Evolutionary conservation across 805 yeast genomes (phyloP).

Genomic region (Hanseniaspora vineae): DNA sequence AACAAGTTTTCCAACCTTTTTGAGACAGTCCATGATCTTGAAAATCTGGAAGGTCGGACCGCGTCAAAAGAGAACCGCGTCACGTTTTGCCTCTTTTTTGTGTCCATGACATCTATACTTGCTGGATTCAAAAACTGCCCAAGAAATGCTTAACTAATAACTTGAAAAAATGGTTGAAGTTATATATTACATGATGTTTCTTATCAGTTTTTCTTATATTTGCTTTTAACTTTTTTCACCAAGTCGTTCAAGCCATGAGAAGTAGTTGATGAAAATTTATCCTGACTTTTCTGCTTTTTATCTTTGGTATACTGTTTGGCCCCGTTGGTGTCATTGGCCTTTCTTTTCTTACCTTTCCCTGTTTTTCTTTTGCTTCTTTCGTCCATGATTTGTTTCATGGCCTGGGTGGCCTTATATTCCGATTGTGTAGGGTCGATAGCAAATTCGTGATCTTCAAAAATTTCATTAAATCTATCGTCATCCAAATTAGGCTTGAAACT

Average conservation of each 20-base stretch:
- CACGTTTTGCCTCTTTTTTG: too few relatives aligned
- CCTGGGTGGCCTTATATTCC: conserved; percentile 78
- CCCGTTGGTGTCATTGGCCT: too few relatives aligned
- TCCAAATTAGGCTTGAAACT: conserved; percentile 54
- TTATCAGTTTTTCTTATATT: conserved; percentile 14
- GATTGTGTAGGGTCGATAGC: conserved; percentile 91
- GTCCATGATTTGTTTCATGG: conserved; percentile 70
- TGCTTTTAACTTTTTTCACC: conserved; percentile 39
- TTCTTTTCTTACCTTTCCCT: conserved; percentile 9
- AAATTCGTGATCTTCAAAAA: conserved; percentile 75
- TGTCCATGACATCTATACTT: too few relatives aligned
- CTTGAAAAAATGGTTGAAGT: too few relatives aligned
- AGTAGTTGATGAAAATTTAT: conserved; percentile 4
- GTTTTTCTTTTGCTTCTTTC: conserved; percentile 52
- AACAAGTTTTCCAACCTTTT: not conserved
- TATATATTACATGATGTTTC: not conserved
- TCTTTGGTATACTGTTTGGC: not conserved
- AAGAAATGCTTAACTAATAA: too few relatives aligned
- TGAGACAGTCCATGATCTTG: too few relatives aligned
- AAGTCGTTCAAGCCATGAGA: conserved; percentile 19
- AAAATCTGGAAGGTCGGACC: too few relatives aligned
- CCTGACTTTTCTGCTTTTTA: conserved; percentile 5
- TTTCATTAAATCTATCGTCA: conserved; percentile 77
- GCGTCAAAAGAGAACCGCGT: too few relatives aligned
- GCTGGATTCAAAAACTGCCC: too few relatives aligned